Base-by-base conservation (phyloP, 1,284 basidiomycete genomes). In the Ustilago xerochloae region DNA sequence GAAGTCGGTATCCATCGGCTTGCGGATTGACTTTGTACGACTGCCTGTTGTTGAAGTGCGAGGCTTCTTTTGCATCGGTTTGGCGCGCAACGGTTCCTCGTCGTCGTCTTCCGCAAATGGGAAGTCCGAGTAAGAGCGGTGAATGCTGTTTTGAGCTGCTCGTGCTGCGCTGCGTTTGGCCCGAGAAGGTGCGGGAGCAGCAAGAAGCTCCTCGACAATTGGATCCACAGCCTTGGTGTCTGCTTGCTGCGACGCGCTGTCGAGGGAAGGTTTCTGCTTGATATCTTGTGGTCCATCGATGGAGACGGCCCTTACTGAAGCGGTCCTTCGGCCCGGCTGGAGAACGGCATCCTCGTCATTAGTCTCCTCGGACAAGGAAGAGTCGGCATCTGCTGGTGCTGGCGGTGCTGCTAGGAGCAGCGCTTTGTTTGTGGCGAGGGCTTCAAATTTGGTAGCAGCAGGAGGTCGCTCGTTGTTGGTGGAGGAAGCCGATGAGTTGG, bases 141-240 rank as follows among this genome's bases (percentile, higher is more conserved):
- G 54, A 6, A 68, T 68, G 41, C 18, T 63, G 29, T 48, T 54
- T 32, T 68, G 55, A 16, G 66, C 66, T 4, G 60, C 66, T 20
- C 50, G 50, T 12, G 66, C 60, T 22, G 66, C 66, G 18, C 52
- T 63, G 15, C 66, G 61, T 26, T 68, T 68, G 39, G 38, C 35
- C 29, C 60, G 50, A 4, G 57, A 15, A 4, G 39, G 39, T 33
- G 60, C 26, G 3, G 20, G 20, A 13, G 41, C 13, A 15, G 48
- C n/a, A 24, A n/a, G 20, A 12, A 38, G 22, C 15, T 38, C 32
- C 13, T 26, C 28, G 36, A n/a, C 35, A n/a, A 43, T 5, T 13
- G 41, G 22, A 4, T 43, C 22, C 4, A 12, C 41, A 12, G 22
- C 3, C 6, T 24, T 43, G 8, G 13, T n/a, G n/a, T 6, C 5